Base-by-base conservation (phyloP, 2,329 filamentous ascomycete species). In the Lithohypha guttulata region DNA sequence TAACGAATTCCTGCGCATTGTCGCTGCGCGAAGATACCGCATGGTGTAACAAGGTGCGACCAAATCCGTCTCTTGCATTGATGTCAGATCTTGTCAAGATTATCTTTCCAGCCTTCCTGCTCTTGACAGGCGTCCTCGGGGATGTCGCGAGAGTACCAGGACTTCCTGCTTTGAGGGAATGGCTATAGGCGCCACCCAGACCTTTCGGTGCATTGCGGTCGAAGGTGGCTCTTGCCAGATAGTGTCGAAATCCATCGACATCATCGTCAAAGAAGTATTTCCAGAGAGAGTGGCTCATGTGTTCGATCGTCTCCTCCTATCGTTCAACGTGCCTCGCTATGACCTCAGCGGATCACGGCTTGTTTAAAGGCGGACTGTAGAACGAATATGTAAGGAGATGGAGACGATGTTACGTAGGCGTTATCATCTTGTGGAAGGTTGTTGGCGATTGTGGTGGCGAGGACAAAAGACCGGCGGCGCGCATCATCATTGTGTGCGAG, bases 251-350 rank as follows among this genome's bases (percentile, higher is more conserved):
- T 59, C 70, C 78, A 61, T 93, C 87, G 77, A 94, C 82, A 77
- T 98, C 86, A 74, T 95, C 84, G 77, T 95, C 82, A 71, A 93
- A 81, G 62, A 89, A 96, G 62, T 77, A 84, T 74, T 86, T 87
- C 89, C 89, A 95, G 63, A 98, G 78, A 75, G 82, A 76, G 70
- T 86, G 81, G 80, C 84, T 96, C 89, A 96, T 91, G 77, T 77
- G 77, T 66, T 59, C 62, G 53, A 51, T 43, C 34, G 36, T 42
- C 41, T 35, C 42, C 39, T 42, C 44, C 47, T 57, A 39, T 49
- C 59, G 66, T 65, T 61, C 60, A 62, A 63, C 65, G 68, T 81
- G 79, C 84, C 85, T 93, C 81, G 84, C 84, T 84, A 79, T 85
- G 79, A 81, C 77, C 82, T 81, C 81, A 50, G 51, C 42, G 79